Evolutionary conservation across 2,329 filamentous ascomycete species (phyloP), one percentile per base, ranked within the genome.

Genomic region (Trichophyton verrucosum): DNA sequence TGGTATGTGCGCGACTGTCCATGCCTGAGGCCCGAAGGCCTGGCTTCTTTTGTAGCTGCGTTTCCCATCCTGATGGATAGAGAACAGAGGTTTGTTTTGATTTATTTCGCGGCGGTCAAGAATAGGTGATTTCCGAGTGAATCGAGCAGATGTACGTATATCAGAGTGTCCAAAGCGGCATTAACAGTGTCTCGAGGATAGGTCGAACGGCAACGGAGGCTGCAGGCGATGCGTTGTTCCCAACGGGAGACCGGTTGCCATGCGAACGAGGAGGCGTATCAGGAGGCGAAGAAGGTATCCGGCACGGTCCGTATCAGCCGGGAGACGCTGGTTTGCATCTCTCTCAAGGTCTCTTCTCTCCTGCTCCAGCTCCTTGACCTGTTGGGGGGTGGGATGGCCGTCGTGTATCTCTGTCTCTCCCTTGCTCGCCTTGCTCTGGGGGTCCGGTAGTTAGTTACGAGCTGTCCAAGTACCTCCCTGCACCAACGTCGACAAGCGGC

Each of bases 41-140:
- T 73, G 60, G 74, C 71, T 69, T 78, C 76, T 68, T 76, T 78
- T 42, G 76, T 77, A 62, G 77, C 72, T 57, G 75, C 73, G 65
- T 78, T 78, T 57, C 76, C 76, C 76, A 78, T 78, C n/a, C 17
- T 27, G 27, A 53, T 20, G 13, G 22, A 20, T 7, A 22, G 24
- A 51, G 17, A 30, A 6, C 6, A 30, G 27, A 7, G 27, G 27
- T 24, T 13, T 38, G 33, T 38, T 38, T 11, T 38, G 9, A 38
- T 13, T 38, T 13, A 38, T 13, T 9, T 38, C 33, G 33, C 33
- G 33, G 33, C 9, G 33, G 33, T 13, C 33, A 9, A 9, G 9
- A 9, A 13, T 9, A 9, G 11, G 9, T 11, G 8, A 1, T 38
- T 13, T 38, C 9, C 33, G 11, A 38, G 33, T 11, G 33, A 38